Conservation (phyloP, 2,329 filamentous ascomycete genomes). For the Trichophyton simii region DNA sequence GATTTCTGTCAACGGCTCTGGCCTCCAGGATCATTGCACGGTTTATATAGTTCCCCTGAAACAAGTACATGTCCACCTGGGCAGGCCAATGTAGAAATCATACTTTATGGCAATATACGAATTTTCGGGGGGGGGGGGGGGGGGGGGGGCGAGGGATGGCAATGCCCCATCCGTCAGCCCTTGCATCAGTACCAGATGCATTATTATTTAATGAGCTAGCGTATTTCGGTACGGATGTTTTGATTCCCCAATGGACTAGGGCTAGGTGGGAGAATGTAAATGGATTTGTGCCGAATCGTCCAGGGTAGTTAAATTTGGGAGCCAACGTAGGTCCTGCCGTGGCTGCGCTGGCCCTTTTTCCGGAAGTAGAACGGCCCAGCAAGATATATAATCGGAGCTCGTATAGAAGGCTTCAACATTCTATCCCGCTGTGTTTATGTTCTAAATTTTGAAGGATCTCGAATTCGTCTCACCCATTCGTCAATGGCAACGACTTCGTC, state of each 20-base stretch:
- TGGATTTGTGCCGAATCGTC: background rate
- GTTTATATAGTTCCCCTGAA: no score
- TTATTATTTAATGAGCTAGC: background rate
- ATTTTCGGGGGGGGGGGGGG: background rate
- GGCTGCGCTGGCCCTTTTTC: background rate
- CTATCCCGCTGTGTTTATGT: background rate
- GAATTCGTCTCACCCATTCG: background rate
- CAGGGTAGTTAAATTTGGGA: background rate
- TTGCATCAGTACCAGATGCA: background rate
- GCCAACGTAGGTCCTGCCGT: background rate
- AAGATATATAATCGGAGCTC: background rate
- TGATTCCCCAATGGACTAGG: background rate
- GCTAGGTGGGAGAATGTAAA: background rate
- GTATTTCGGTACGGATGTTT: background rate
- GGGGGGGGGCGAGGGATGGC: background rate
- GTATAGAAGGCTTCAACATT: background rate
- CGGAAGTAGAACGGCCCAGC: background rate
- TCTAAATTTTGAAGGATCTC: background rate
- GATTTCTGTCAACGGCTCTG: background rate
- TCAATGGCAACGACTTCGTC: background rate
- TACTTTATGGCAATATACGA: background rate
- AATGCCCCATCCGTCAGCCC: background rate
- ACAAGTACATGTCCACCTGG: no score
- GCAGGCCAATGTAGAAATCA: background rate
- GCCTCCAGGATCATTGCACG: no score